Conservation (phyloP, 441 rosid species). For the Populus trichocarpa region DNA sequence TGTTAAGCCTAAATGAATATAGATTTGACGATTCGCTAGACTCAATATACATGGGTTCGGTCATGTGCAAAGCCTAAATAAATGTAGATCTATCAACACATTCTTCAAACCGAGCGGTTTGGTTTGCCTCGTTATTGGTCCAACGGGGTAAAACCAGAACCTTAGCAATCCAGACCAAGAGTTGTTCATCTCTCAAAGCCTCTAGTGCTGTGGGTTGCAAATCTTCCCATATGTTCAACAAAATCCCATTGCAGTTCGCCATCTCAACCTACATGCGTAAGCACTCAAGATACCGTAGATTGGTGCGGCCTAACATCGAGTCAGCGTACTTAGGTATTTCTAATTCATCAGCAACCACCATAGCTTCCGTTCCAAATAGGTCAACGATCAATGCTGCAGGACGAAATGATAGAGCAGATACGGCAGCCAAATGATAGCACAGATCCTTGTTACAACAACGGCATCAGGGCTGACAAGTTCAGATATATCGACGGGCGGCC, state of each 20-base stretch:
- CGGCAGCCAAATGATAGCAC: conserved; percentile 27
- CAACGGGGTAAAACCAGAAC: conserved; percentile 44
- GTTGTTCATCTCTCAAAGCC: conserved; percentile 21
- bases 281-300: conserved; percentile 28
- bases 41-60: too few relatives aligned
- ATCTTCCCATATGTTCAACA: conserved; percentile 42
- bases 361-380: conserved; percentile 52
- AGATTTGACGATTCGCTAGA: accelerated
- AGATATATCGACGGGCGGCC: conserved; percentile 28
- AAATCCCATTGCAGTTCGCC: conserved; percentile 27
- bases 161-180: conserved; percentile 4
- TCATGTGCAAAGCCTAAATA: too few relatives aligned
- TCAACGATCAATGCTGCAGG: conserved; percentile 46
- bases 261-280: conserved; percentile 16
- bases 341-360: conserved; percentile 34
- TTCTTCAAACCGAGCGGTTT: not conserved
- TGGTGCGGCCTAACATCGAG: conserved; percentile 22
- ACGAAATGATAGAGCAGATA: conserved; percentile 14
- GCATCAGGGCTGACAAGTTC: conserved; percentile 8
- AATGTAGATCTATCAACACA: too few relatives aligned
- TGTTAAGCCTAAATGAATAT: too few relatives aligned
- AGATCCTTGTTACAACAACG: conserved; percentile 14
- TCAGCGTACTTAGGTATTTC: conserved; percentile 7
- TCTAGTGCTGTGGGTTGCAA: conserved; percentile 28
- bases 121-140: conserved; percentile 32